Percentiles rank a stretch among this genome's conserved stretches.
These are phyloP conservation scores for Fraxinus floribunda DNA, from an alignment of 305 asterid species.

Conservation along the genomic window DNA sequence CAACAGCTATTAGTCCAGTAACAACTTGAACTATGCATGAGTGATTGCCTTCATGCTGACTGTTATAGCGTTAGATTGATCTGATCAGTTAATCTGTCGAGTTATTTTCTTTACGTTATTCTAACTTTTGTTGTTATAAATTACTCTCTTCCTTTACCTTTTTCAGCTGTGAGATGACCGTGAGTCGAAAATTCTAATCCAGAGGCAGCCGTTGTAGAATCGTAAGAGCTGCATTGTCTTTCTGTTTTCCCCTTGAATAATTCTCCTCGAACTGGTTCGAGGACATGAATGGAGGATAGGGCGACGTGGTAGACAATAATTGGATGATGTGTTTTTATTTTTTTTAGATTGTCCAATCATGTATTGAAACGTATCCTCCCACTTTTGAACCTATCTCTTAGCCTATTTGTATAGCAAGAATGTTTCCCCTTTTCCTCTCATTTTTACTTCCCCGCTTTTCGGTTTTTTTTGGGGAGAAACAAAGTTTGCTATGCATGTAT, in stretches of 20 bases:
- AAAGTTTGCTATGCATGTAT: not conserved
- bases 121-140: not conserved
- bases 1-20: not conserved
- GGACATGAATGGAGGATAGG: no score
- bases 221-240: conserved; percentile 10
- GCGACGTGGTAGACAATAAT: no score
- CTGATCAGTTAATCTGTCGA: not conserved
- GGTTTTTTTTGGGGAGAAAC: not conserved
- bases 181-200: conserved; percentile 28
- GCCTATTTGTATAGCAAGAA: no score
- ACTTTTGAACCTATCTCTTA: no score
- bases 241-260: no score
- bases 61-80: not conserved
- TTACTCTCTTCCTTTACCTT: not conserved
- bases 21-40: not conserved
- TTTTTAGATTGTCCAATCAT: no score
- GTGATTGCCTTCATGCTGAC: not conserved
- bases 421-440: no score
- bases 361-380: no score
- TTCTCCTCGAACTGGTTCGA: no score
- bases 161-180: conserved; percentile 47
- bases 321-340: no score
- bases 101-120: not conserved
- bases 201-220: conserved; percentile 25
- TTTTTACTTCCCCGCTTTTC: no score